phyloP scores from a whole-genome alignment of 2,329 filamentous ascomycete species.

The Hypoxylon sp. region DNA sequence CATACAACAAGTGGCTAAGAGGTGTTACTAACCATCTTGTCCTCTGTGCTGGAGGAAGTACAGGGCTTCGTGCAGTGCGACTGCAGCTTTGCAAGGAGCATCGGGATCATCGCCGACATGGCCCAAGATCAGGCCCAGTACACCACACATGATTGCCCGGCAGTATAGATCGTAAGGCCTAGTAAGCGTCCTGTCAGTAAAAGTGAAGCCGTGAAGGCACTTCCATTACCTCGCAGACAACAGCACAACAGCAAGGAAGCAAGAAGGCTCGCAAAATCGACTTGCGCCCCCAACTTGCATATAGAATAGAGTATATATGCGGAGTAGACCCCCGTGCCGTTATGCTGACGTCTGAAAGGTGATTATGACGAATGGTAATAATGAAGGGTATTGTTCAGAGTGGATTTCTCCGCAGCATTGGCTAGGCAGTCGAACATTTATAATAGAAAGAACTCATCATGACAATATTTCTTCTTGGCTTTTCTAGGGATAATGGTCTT shows the following conservation, averaged over 20 bases:
- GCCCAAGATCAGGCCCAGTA: constrained; percentile 73
- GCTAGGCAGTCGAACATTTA: constrained; percentile 56
- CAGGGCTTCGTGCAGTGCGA: constrained; percentile 67
- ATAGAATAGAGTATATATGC: neutral
- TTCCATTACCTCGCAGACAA: constrained; percentile 12
- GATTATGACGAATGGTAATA: constrained; percentile 17
- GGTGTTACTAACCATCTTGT: constrained; percentile 76
- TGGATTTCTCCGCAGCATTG: constrained; percentile 51
- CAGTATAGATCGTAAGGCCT: constrained; percentile 6
- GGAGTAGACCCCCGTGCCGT: constrained; percentile 6
- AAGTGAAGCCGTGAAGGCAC: neutral
- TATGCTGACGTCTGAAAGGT: constrained; percentile 22
- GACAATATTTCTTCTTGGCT: constrained; percentile 25
- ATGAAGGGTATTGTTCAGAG: constrained; percentile 47
- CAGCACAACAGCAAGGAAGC: constrained; percentile 25
- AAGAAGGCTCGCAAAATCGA: neutral
- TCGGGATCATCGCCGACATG: constrained; percentile 63
- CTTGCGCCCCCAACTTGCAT: neutral
- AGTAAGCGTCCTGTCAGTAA: constrained; percentile 20
- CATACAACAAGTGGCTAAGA: neutral
- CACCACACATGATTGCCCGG: constrained; percentile 70
- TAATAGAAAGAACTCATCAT: constrained; percentile 51
- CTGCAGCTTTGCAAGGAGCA: constrained; percentile 65
- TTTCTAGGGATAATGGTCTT: constrained; percentile 14
- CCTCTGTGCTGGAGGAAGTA: constrained; percentile 70